Base-by-base conservation (phyloP, 257 asterid genomes). In the Primulina eburnea region DNA sequence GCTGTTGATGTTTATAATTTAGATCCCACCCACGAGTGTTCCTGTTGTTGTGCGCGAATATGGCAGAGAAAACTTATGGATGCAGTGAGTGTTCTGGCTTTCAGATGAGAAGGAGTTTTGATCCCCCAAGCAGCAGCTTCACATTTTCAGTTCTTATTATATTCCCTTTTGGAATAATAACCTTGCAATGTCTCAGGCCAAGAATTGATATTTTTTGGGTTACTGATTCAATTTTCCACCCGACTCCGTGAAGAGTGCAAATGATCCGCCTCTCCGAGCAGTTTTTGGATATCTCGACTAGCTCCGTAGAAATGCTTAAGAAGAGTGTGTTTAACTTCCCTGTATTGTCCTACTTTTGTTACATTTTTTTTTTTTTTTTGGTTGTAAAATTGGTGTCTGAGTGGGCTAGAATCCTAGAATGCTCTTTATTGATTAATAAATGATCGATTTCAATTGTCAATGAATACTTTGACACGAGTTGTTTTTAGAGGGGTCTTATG, bases 1-100 rank as follows among this genome's bases (percentile, higher is more conserved):
- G 26, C 55, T 70, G 66, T 75, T 71, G 29, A 68, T 59, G n/a
- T 5, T 53, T 63, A 50, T 35, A 20, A 34, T 76, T 60, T 80
- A 91, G 97, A 87, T 91, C 63, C 97, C 97, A 70, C 92, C 95
- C 0, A 87, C 95, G 6, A 89, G 97, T 59, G 92, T 89, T 30
- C 95, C 97, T 69, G 96, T 91, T 47, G 89, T 89, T 53, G 97
- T 91, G 59, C 87, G 92, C 52, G 92, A 91, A 66, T 87, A 89
- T 64, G 79, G 90, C 60, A 71, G 83, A 71, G 97, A 89, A 64
- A 84, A 86, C 77, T 52, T 91, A 64, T 87, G 92, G 96, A 76
- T 78, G 58, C 76, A 79, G 82, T 40, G 77, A 73, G 71, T 55
- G 65, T 29, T 62, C 58, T 47, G 60, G 73, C 55, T 61, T 55